A percentile compares a stretch with the other conserved stretches of the same genome.
Conservation (phyloP, 257 asterid genomes). For the Petunia axillaris region DNA sequence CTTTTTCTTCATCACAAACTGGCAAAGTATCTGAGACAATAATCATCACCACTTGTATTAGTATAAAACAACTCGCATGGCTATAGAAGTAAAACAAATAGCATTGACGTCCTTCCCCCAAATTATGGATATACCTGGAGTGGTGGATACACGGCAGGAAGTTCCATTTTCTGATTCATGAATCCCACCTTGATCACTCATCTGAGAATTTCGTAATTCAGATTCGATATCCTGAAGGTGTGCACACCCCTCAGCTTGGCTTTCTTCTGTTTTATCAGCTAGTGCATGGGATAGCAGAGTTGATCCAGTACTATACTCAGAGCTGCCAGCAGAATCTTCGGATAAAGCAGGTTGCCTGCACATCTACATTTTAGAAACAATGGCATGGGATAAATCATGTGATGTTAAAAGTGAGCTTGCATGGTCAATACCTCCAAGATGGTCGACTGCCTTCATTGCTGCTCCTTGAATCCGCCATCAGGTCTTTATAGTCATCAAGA, state of each 20-base stretch:
- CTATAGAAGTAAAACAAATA: neutral
- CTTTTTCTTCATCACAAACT: constrained; percentile 40
- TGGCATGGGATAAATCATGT: constrained; percentile 27
- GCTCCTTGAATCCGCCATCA: constrained; percentile 65
- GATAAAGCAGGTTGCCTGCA: constrained; percentile 71
- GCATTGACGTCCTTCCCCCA: constrained; percentile 12
- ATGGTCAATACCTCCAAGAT: constrained; percentile 67
- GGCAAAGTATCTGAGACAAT: constrained; percentile 45
- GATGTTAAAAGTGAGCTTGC: constrained; percentile 4
- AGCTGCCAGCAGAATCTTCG: constrained; percentile 73
- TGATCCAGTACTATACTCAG: constrained; percentile 86
- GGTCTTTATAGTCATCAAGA: constrained; percentile 64
- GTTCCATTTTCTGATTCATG: constrained; percentile 45
- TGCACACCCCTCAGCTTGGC: constrained; percentile 48
- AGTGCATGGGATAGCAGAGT: constrained; percentile 50
- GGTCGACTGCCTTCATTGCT: constrained; percentile 56
- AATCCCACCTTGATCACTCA: constrained; percentile 45
- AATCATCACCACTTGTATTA: constrained; percentile 1
- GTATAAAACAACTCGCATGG: constrained; percentile 5
- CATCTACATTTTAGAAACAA: constrained; percentile 34
- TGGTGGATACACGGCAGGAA: constrained; percentile 41
- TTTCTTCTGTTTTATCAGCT: constrained; percentile 52
- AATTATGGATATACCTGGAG: constrained; percentile 46
- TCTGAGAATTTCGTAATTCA: constrained; percentile 48
- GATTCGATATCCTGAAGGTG: constrained; percentile 46